These are phyloP conservation scores for Lenwebbia sp. DNA, from an alignment of 345 rosid genomes.

Conservation along the genomic window DNA sequence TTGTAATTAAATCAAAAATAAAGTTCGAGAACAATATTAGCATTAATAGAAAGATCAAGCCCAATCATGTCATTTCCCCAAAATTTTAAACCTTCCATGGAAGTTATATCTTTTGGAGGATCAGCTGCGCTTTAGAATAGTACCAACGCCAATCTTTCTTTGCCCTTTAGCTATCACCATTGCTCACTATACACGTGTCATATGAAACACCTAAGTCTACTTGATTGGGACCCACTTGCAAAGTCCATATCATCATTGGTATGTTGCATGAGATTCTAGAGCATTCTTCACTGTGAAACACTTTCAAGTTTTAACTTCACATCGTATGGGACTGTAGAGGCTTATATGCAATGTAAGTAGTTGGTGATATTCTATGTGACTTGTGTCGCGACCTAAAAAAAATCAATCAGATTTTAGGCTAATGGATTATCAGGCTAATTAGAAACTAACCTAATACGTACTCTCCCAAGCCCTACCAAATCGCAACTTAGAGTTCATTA, in stretches of 20 bases:
- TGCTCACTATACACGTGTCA: neutral
- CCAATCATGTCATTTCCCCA: neutral
- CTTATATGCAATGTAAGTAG: neutral
- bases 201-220: neutral
- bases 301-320: neutral
- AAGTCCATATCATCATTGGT: neutral
- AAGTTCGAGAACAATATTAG: neutral
- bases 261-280: neutral
- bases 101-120: neutral
- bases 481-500: no score
- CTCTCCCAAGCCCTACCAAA: no score
- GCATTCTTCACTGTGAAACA: neutral
- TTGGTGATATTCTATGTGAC: neutral
- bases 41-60: neutral
- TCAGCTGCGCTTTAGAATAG: neutral
- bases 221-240: neutral
- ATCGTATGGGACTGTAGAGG: neutral
- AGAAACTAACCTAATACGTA: no score
- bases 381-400: no score
- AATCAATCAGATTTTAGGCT: no score
- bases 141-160: neutral
- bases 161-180: neutral
- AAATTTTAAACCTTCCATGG: neutral
- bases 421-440: no score
- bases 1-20: neutral